These are phyloP conservation scores for grape (Vitis vinifera) DNA, from an alignment of 164 flowering plant species.

Conservation along the genomic window DNA sequence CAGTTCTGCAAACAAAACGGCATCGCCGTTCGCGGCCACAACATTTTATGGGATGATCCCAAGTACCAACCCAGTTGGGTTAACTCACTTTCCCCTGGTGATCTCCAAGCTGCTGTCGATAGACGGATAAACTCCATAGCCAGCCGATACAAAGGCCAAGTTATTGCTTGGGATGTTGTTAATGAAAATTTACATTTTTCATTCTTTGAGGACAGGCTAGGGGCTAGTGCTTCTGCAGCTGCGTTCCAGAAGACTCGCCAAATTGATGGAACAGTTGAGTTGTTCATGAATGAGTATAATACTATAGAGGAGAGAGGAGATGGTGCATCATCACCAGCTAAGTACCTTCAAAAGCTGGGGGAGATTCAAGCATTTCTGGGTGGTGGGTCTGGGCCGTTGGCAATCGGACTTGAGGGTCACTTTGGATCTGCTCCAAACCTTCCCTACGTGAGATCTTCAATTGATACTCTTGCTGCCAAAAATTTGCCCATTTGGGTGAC, in stretches of 20 bases:
- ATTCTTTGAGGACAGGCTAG: slow-evolving; percentile 48
- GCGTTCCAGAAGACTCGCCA: slow-evolving; percentile 21
- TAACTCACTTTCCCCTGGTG: slow-evolving; percentile 16
- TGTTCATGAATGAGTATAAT: slow-evolving; percentile 61
- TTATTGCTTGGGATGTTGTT: slow-evolving; percentile 60
- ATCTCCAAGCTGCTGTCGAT: slow-evolving; percentile 22
- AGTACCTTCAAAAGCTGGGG: slow-evolving; percentile 27
- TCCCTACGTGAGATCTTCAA: slow-evolving; percentile 41
- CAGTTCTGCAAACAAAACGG: slow-evolving; percentile 26
- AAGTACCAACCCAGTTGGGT: slow-evolving; percentile 41
- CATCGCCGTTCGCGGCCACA: slow-evolving; percentile 50
- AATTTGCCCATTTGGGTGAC: slow-evolving; percentile 51
- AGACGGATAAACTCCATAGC: slow-evolving; percentile 39
- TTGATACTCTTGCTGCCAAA: slow-evolving; percentile 36
- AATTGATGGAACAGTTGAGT: slow-evolving; percentile 23
- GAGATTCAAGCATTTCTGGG: slow-evolving; percentile 32
- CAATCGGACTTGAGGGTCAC: slow-evolving; percentile 45
- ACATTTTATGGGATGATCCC: slow-evolving; percentile 47
- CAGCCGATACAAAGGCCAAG: slow-evolving; percentile 34
- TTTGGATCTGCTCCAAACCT: slow-evolving; percentile 37
- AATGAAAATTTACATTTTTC: slow-evolving; percentile 59
- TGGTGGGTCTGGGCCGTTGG: slow-evolving; percentile 15
- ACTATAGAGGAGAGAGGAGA: slow-evolving; percentile 41
- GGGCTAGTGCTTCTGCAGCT: slow-evolving; percentile 35
- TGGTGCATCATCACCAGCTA: slow-evolving; percentile 12